Conservation (phyloP, 2,329 filamentous ascomycete species). For the Neodidymelliopsis sp. region DNA sequence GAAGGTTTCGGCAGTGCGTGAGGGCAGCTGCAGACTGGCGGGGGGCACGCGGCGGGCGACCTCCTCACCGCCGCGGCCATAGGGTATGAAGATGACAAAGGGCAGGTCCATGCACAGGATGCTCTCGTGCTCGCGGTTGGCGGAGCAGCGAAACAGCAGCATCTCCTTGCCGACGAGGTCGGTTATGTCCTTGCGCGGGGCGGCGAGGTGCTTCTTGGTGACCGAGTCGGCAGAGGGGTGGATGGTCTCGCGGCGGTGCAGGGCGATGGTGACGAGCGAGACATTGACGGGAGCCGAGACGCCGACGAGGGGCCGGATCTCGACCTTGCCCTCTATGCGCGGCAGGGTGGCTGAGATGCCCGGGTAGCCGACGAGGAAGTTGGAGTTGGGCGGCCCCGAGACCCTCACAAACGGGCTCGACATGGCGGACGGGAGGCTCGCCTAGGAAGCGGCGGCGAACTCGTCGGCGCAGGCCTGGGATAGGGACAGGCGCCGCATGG, state of each 20-base stretch:
- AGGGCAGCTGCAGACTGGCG: constrained; percentile 87
- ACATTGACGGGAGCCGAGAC: constrained; percentile 88
- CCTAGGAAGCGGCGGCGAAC: constrained; percentile 35
- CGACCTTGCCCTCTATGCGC: constrained; percentile 96
- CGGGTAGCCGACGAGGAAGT: constrained; percentile 95
- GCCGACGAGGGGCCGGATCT: constrained; percentile 86
- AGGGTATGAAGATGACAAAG: constrained; percentile 97
- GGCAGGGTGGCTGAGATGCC: constrained; percentile 97
- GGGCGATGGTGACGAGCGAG: constrained; percentile 91
- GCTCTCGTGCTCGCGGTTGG: constrained; percentile 84
- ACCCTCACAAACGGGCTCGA: constrained; percentile 92
- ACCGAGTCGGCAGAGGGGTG: constrained; percentile 95
- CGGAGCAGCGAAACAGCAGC: constrained; percentile 84
- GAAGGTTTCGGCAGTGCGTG: constrained; percentile 93
- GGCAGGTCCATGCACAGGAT: constrained; percentile 96
- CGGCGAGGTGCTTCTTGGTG: constrained; percentile 88
- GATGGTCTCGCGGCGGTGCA: constrained; percentile 94
- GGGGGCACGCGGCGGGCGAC: constrained; percentile 89
- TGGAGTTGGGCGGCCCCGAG: constrained; percentile 95
- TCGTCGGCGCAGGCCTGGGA: constrained; percentile 48
- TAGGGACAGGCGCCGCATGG: constrained; percentile 46
- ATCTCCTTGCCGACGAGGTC: constrained; percentile 97
- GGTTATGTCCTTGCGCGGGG: constrained; percentile 86
- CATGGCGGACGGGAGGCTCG: constrained; percentile 45
- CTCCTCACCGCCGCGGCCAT: constrained; percentile 89